phyloP scores from a whole-genome alignment of 345 rosid species.

The Durio zibethinus region DNA sequence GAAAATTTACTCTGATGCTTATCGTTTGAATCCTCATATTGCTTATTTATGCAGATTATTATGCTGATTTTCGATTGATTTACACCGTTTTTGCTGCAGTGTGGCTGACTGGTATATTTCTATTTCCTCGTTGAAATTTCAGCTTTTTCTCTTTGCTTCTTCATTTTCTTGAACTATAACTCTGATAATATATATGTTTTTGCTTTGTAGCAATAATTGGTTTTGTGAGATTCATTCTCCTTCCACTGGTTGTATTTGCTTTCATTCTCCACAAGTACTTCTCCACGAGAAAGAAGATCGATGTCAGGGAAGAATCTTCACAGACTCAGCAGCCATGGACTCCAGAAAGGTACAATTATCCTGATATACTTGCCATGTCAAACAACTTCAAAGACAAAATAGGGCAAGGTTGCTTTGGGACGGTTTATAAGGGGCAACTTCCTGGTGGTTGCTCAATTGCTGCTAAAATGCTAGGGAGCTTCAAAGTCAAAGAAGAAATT shows the following conservation, averaged over 20 bases:
- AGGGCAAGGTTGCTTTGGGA: slow-evolving; percentile 23
- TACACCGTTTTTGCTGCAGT: not conserved
- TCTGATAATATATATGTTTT: too few species aligned
- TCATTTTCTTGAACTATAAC: not conserved
- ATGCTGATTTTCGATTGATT: not conserved
- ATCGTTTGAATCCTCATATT: too few species aligned
- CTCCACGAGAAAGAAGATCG: not conserved
- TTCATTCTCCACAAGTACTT: slow-evolving; percentile 13
- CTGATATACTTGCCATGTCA: slow-evolving; percentile 15
- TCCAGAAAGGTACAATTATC: slow-evolving; percentile 16
- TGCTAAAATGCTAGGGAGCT: slow-evolving; percentile 9
- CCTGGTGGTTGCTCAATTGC: not conserved
- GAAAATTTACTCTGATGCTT: not conserved
- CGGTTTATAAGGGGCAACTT: slow-evolving; percentile 20
- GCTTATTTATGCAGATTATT: not conserved
- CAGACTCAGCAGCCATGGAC: not conserved
- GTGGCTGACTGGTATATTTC: not conserved
- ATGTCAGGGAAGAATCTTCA: not conserved
- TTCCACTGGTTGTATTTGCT: slow-evolving; percentile 1
- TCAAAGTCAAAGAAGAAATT: not conserved
- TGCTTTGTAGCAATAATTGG: not conserved
- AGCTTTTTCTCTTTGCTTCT: not conserved
- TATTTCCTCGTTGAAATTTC: not conserved
- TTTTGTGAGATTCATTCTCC: not conserved
- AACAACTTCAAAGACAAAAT: slow-evolving; percentile 12